These are phyloP conservation scores for Stephania yunnanensis DNA, from an alignment of 164 flowering plant species.

Conservation along the genomic window DNA sequence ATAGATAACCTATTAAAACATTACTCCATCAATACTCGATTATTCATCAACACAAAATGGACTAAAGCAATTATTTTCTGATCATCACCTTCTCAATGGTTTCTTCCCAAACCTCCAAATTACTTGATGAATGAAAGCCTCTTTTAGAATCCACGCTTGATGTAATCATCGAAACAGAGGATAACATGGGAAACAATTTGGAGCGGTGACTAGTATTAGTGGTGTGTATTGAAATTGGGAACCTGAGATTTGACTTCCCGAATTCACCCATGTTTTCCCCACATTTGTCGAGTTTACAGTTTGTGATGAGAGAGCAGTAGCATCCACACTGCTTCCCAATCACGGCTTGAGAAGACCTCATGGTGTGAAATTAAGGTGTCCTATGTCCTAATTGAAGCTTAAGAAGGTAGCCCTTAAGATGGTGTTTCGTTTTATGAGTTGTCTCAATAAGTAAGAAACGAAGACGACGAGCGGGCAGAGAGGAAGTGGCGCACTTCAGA, in stretches of 20 bases:
- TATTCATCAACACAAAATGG: background rate
- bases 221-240: constrained; percentile 3
- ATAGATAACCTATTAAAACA: constrained; percentile 46
- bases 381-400: background rate
- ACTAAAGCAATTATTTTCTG: background rate
- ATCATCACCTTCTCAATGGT: constrained; percentile 17
- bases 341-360: background rate
- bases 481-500: no score
- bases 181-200: background rate
- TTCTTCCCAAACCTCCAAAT: constrained; percentile 13
- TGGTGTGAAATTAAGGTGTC: background rate
- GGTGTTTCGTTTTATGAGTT: background rate
- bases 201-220: background rate
- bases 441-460: background rate
- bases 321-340: background rate
- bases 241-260: constrained; percentile 2
- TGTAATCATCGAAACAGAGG: background rate
- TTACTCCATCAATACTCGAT: no score
- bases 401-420: background rate
- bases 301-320: background rate
- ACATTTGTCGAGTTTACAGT: background rate
- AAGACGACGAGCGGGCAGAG: background rate
- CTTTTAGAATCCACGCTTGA: background rate
- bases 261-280: background rate
- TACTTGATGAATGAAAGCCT: background rate